Percentiles rank a stretch among this genome's conserved stretches.
Conservation (phyloP, 2,329 filamentous ascomycete genomes). For the Penicillium rolfsii region DNA sequence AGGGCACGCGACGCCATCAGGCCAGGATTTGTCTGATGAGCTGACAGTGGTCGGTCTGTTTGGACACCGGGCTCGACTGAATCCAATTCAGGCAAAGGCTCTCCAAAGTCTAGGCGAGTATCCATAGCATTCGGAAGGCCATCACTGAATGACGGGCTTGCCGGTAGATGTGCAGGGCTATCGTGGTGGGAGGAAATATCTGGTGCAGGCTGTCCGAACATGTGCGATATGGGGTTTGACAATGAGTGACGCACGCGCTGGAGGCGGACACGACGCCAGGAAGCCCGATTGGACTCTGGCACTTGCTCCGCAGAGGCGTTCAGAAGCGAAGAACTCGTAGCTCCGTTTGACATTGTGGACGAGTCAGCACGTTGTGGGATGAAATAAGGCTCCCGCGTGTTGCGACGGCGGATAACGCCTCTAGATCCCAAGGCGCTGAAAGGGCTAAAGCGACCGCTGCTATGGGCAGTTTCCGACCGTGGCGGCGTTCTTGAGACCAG, state of each 20-base stretch:
- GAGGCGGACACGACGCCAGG: conserved; percentile 47
- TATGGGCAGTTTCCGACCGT: conserved; percentile 40
- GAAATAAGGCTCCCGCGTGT: conserved; percentile 45
- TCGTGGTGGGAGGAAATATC: conserved; percentile 31
- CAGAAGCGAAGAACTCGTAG: conserved; percentile 32
- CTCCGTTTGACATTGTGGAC: conserved; percentile 35
- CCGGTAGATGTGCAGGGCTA: conserved; percentile 34
- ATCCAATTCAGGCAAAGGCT: conserved; percentile 46
- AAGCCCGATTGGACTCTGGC: conserved; percentile 36
- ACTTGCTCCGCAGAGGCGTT: conserved; percentile 32
- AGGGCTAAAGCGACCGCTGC: conserved; percentile 44
- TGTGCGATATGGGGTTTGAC: conserved; percentile 48
- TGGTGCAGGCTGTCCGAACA: conserved; percentile 45
- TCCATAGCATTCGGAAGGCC: conserved; percentile 41
- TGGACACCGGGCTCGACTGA: conserved; percentile 45
- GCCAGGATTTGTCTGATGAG: conserved; percentile 34
- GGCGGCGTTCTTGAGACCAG: conserved; percentile 44
- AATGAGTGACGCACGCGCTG: conserved; percentile 50
- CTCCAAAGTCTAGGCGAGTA: conserved; percentile 46
- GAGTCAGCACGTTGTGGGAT: conserved; percentile 42
- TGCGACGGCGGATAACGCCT: conserved; percentile 46
- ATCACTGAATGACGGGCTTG: conserved; percentile 30
- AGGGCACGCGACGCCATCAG: conserved; percentile 43
- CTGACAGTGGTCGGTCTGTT: conserved; percentile 31
- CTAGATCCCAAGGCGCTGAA: conserved; percentile 46